Base-by-base conservation (phyloP, 805 yeast species). In the Candida maltosa region DNA sequence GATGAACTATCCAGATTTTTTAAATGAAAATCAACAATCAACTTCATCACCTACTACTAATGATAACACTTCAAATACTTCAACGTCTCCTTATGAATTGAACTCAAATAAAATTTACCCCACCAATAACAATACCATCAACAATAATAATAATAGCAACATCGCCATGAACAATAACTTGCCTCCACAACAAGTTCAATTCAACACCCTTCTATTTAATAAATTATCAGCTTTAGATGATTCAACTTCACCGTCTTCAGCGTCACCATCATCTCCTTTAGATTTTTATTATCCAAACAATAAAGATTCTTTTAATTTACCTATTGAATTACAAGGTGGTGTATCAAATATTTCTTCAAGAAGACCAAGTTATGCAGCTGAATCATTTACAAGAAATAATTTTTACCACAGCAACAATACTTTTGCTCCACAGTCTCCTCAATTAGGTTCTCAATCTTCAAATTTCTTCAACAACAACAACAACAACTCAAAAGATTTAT, bases 361-460 rank as follows among this genome's bases (percentile, higher is more conserved):
- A 57, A 72, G 93, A 57, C 87, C 89, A 10, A 75, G 83, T 35
- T 83, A 78, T 51, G 79, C 87, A 9, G 85, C 88, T 2, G 91
- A 81, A 49, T 61, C 73, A 3, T 65, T 76, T 39, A 73, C 79
- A 17, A 58, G 75, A 32, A 49, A 53, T 17, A 32, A 25, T 18
- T 29, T n/a, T 24, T n/a, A 27, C 34, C 8, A 8, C 38, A 30
- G 19, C 19, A 14, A 24, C 38, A 29, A 18, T 25, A 12, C 19
- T 9, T 4, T 11, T n/a, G 30, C 25, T 18, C 12, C 16, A 5
- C 14, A 15, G 12, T 16, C 36, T 6, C 39, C 37, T 18, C 29
- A 32, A 10, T 16, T 32, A 18, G 35, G 19, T 18, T 10, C 29
- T 11, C 37, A 27, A 23, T 5, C 26, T 16, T 34, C 32, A 9